phyloP scores from a whole-genome alignment of 805 yeast species.

The Kodamaea fukazawae region DNA sequence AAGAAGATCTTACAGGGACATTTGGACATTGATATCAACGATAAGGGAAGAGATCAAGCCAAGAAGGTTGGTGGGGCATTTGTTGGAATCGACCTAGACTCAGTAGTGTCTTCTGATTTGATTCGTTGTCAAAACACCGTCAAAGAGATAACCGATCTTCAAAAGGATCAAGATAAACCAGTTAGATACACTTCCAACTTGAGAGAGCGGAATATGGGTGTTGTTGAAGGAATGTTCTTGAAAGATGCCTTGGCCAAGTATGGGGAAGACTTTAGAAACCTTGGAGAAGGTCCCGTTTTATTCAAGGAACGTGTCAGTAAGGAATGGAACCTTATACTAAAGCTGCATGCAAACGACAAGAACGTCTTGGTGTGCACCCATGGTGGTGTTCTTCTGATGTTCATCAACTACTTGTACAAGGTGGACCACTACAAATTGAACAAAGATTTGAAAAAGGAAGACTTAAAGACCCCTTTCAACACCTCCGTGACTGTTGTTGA shows the following conservation, averaged over 20 bases:
- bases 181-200: slow-evolving; percentile 39
- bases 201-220: slow-evolving; percentile 78
- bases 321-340: slow-evolving; percentile 45
- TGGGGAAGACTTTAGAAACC: slow-evolving; percentile 57
- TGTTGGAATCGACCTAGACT: slow-evolving; percentile 40
- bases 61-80: slow-evolving; percentile 47
- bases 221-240: slow-evolving; percentile 69
- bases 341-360: slow-evolving; percentile 30
- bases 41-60: slow-evolving; percentile 62
- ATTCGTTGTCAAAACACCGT: slow-evolving; percentile 62
- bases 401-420: slow-evolving; percentile 49
- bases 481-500: slow-evolving; percentile 73
- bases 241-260: slow-evolving; percentile 61
- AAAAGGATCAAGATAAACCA: slow-evolving; percentile 13
- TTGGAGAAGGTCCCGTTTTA: slow-evolving; percentile 57
- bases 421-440: slow-evolving; percentile 37
- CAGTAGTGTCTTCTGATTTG: slow-evolving; percentile 51
- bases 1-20: slow-evolving; percentile 79
- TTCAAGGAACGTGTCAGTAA: slow-evolving; percentile 48
- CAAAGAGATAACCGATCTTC: slow-evolving; percentile 35
- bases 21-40: slow-evolving; percentile 60
- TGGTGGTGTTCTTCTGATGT: slow-evolving; percentile 75
- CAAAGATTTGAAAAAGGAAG: slow-evolving; percentile 36
- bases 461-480: slow-evolving; percentile 63
- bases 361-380: slow-evolving; percentile 70